Evolutionary conservation across 2,329 filamentous ascomycete species (phyloP), one percentile per base, ranked within the genome.

Genomic region (Aspergillus sp.): DNA sequence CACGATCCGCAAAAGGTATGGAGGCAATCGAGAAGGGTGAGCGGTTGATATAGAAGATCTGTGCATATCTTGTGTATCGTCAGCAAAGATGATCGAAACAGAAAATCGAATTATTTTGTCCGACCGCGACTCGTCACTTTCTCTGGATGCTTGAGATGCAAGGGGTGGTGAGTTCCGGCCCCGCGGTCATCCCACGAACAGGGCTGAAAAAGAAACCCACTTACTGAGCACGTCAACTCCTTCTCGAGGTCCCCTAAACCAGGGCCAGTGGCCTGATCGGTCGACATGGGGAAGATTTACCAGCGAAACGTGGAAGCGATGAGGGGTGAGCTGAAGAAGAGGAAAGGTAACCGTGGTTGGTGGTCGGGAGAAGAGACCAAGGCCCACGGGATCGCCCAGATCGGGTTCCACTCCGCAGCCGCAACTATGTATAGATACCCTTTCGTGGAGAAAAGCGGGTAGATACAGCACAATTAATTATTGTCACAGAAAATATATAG

Each of bases 1-100:
- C 95, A 99, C 45, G 91, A 91, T 66, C 93, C 95, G 81, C 95
- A 99, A 78, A 96, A 99, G 50, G 94, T 97, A 79, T 97, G 93
- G 49, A 97, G 86, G 75, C 93, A 97, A 81, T 97, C 92, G 76
- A 97, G 91, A 54, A 96, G 87, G 30, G 93, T 96, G 66, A 96
- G 85, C 38, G 93, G 93, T 76, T 96, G 91, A 79, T 92, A 96
- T 65, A 97, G 88, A 67, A 97, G 86, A 77, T 98, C 95, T 70
- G 94, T 96, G 83, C 95, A 99, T 72, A 99, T 99, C 93, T 97
- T 47, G 43, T 7, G 19, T 54, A 54, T 6, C 23, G 54, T 64
- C 51, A 58, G 48, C 47, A 63, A 57, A 13, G 15, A 8, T 41
- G 17, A 28, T 2, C 19, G 19, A 30, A 8, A 38, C 25, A 31